Base-by-base conservation (phyloP, 2,329 filamentous ascomycete species). In the Exutisphaerella laricina region DNA sequence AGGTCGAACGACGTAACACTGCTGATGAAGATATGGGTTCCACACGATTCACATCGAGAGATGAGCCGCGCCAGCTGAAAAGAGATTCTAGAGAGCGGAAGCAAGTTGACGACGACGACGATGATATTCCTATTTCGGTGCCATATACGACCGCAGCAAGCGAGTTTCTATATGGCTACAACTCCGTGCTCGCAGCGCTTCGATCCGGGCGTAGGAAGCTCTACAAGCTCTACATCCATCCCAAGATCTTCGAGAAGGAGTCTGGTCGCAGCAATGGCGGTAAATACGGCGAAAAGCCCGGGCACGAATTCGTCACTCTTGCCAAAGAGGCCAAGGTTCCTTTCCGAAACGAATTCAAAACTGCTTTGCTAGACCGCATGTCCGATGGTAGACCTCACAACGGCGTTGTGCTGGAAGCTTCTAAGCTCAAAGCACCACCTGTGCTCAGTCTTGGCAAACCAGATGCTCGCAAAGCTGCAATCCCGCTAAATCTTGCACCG, bases 121-220 rank as follows among this genome's bases (percentile, higher is more conserved):
- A 63, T 53, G 45, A 59, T 7, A 45, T 66, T 1, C 70, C 70
- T 0, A 45, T 66, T 3, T 61, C 68, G 5, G 72, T 85, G 13
- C 78, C 80, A 1, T 82, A 90, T 60, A 88, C 86, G 0, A 94
- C 88, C 1, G 84, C 90, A 0, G 86, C 87, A 4, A 95, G 89
- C 0, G 84, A 95, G 49, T 97, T 96, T 56, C 71, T 98, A 2
- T 97, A 94, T 60, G 92, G 92, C 4, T 78, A 77, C 32, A 85
- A 84, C 2, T 80, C 86, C 1, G 87, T 97, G 16, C 75, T 84
- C 49, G 85, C 89, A 14, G 89, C 88, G 0, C 70, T 98, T 14
- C 79, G 75, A 52, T 77, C 78, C 32, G 71, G 71, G 8, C 74
- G 79, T 23, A 80, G 92, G 44, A 80, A 85, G 57, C 67, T 94